Base-by-base conservation (phyloP, 768 basidiomycete species). In the Thelephora ganbajun region DNA sequence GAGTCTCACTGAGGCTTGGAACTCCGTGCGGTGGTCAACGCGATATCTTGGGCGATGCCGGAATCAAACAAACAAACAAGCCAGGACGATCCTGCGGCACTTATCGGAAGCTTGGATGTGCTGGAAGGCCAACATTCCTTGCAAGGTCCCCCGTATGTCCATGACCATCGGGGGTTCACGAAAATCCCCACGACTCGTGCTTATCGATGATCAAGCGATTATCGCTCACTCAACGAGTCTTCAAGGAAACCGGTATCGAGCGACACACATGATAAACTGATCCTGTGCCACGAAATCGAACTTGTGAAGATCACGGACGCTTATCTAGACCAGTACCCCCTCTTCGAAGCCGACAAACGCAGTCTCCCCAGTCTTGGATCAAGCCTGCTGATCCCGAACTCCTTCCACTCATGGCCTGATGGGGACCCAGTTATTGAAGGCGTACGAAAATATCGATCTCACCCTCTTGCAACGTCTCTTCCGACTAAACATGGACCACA, bases 381-480 rank as follows among this genome's bases (percentile, higher is more conserved):
- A 99, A 98, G 68, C 96, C 96, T 19, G 86, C 90, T 44, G 76
- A 98, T 57, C 93, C 90, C 0, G 94, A 98, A 59, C 94, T 93
- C 2, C 92, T 93, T 0, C 94, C 94, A 2, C 75, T 98, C 13
- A 79, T 98, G 30, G 93, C 39, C 73, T 99, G 69, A 97, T 98
- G 93, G 96, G 98, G 69, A 99, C 96, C 0, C 90, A 94, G 5
- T 72, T 96, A 34, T 92, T 89, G 26, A 92, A 96, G 66, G 96
- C 96, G n/a, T 98, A 98, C 63, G 96, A 98, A 73, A 98, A 99
- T 76, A n/a, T n/a, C n/a, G n/a, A n/a, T n/a, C n/a, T n/a, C n/a
- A n/a, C n/a, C n/a, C n/a, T n/a, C n/a, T n/a, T n/a, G n/a, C n/a
- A n/a, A n/a, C n/a, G n/a, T n/a, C n/a, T n/a, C n/a, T n/a, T n/a